Conservation (phyloP, 257 asterid genomes). For the Capsicum baccatum region DNA sequence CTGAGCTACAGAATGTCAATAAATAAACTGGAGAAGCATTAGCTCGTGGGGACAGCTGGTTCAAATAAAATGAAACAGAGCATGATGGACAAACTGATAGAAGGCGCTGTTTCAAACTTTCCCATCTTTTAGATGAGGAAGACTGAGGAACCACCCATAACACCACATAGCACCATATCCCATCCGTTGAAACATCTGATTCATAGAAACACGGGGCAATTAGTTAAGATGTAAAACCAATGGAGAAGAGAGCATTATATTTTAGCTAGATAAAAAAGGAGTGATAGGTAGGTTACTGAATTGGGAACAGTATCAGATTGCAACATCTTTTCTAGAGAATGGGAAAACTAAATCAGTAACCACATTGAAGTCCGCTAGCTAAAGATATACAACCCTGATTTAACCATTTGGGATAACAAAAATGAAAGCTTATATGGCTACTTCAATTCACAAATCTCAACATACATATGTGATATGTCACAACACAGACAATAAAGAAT, state of each 20-base stretch:
- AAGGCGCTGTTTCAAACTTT: conserved; percentile 68
- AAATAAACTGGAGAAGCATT: conserved; percentile 61
- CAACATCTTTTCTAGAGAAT: neutral
- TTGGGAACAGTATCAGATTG: neutral
- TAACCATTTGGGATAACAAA: neutral
- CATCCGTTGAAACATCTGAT: conserved; percentile 85
- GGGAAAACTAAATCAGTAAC: no score
- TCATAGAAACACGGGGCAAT: neutral
- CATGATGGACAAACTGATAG: conserved; percentile 68
- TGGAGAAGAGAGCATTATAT: neutral
- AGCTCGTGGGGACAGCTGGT: conserved; percentile 44
- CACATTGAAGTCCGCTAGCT: no score
- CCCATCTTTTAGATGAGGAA: conserved; percentile 56
- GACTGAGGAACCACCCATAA: conserved; percentile 69
- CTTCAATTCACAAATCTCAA: neutral
- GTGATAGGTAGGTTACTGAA: neutral
- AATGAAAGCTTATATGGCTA: neutral
- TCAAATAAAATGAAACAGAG: conserved; percentile 51
- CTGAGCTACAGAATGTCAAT: conserved; percentile 62
- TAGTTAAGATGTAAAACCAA: conserved; percentile 1
- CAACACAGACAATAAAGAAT: neutral
- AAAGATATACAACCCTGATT: neutral
- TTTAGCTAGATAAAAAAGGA: neutral
- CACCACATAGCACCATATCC: conserved; percentile 81
- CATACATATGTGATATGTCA: neutral